Conservation (phyloP, 345 rosid species). For the Limnanthes douglasii region DNA sequence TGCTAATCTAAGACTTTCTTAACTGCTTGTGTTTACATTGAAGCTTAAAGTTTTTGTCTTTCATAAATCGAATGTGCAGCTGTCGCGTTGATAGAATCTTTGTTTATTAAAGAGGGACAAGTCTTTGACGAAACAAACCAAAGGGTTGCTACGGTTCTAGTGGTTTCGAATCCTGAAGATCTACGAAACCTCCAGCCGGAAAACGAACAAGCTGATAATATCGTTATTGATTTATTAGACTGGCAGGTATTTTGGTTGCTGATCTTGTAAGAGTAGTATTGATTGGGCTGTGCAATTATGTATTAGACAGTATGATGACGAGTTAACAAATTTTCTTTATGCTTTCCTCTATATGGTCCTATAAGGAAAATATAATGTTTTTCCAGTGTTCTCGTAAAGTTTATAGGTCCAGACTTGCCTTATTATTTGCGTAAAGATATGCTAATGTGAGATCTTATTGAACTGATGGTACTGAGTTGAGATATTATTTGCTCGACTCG, state of each 20-base stretch:
- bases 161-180: constrained; percentile 49
- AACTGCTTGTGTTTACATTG: constrained; percentile 2
- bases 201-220: constrained; percentile 19
- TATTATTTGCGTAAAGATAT: no score
- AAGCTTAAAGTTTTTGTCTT: neutral
- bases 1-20: constrained; percentile 5
- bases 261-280: neutral
- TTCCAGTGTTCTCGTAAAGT: no score
- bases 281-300: no score
- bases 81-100: constrained; percentile 42
- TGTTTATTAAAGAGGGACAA: constrained; percentile 32
- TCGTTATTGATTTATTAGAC: constrained; percentile 49
- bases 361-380: no score
- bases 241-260: constrained; percentile 61
- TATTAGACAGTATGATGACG: no score
- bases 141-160: constrained; percentile 33
- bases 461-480: constrained; percentile 4
- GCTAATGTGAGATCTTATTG: neutral
- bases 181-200: constrained; percentile 40
- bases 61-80: constrained; percentile 28
- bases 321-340: no score
- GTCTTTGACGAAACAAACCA: constrained; percentile 25
- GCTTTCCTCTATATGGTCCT: no score
- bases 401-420: no score
- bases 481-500: no score